Evolutionary conservation across 352 stramenopile species (phyloP).

Genomic region (Phytophthora megakarya): DNA sequence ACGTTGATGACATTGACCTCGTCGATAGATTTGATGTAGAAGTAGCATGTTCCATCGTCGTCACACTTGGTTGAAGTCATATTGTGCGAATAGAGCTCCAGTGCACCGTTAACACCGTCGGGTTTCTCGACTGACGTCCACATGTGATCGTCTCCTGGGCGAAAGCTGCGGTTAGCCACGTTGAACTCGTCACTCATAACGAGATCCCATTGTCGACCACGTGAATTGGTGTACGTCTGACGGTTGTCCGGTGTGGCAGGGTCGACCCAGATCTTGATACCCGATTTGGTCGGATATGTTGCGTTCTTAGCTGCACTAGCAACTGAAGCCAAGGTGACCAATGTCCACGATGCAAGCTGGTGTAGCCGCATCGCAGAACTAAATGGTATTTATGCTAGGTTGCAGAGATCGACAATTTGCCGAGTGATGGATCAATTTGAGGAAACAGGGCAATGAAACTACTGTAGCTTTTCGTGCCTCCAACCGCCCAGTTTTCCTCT

Average conservation of each 20-base stretch:
- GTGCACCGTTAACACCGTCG: slow-evolving; percentile 87
- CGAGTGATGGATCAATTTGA: slow-evolving; percentile 3
- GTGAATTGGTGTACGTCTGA: slow-evolving; percentile 42
- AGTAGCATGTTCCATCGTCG: slow-evolving; percentile 46
- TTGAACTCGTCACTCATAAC: slow-evolving; percentile 96
- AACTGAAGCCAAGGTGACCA: background rate
- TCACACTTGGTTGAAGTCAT: slow-evolving; percentile 60
- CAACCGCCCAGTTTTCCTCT: slow-evolving; percentile 12
- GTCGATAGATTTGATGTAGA: slow-evolving; percentile 46
- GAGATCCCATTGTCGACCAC: slow-evolving; percentile 53
- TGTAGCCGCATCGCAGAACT: background rate
- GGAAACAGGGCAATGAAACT: slow-evolving; percentile 2
- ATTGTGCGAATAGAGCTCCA: slow-evolving; percentile 92
- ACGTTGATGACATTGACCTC: slow-evolving; percentile 47
- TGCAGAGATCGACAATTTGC: slow-evolving; percentile 12
- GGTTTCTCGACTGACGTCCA: slow-evolving; percentile 96
- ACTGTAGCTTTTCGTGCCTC: background rate
- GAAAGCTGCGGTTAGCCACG: slow-evolving; percentile 82
- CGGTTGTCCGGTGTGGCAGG: slow-evolving; percentile 39
- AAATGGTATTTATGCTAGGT: background rate
- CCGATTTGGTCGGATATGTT: slow-evolving; percentile 44
- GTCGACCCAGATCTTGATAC: slow-evolving; percentile 56
- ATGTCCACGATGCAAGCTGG: background rate
- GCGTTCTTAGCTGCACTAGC: slow-evolving; percentile 10
- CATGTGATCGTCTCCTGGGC: slow-evolving; percentile 89